Base-by-base conservation (phyloP, 139 green algal genomes). In the Micromonas commoda region DNA sequence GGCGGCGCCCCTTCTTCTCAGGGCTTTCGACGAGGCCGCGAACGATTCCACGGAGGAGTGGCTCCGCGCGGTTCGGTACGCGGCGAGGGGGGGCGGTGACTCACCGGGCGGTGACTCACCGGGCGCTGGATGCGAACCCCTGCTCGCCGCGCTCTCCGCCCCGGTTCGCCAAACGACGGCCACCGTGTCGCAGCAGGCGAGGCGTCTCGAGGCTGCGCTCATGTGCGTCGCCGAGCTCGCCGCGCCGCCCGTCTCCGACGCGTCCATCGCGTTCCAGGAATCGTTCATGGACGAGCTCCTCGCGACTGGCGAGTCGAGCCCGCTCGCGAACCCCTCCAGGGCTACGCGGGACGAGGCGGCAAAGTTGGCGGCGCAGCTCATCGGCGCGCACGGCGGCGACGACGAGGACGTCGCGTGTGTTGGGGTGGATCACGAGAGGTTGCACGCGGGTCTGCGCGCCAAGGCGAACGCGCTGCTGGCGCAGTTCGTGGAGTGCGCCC, bases 381-480 rank as follows among this genome's bases (percentile, higher is more conserved):
- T 76, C 74, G 52, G 87, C 53, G 38, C 71, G 24, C 1, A 65
- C 0, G 39, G 24, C 28, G 54, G 13, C 13, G 64, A 74, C 28
- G 33, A 78, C 39, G 28, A 53, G 1, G 80, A 72, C 34, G 72
- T 88, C 39, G 32, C 52, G 28, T 1, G 31, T 21, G 54, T 65
- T 65, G n/a, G 24, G 2, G 54, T n/a, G 2, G 28, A 65, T 65
- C 24, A 65, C 24, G 54, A 24, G 54, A 65, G 28, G 54, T n/a
- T 65, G n/a, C 1, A n/a, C 2, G 63, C 3, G 9, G 63, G 34
- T 1, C 63, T 70, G n/a, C 16, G 31, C 23, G 63, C 63, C 1
- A 23, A 37, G 28, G 63, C 31, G 63, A 13, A 34, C 31, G 53
- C 45, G 33, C 68, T 89, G 45, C 53, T 89, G 71, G 80, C 85